Conservation (phyloP, 306 rosid species). For the Psophocarpus tetragonolobus region DNA sequence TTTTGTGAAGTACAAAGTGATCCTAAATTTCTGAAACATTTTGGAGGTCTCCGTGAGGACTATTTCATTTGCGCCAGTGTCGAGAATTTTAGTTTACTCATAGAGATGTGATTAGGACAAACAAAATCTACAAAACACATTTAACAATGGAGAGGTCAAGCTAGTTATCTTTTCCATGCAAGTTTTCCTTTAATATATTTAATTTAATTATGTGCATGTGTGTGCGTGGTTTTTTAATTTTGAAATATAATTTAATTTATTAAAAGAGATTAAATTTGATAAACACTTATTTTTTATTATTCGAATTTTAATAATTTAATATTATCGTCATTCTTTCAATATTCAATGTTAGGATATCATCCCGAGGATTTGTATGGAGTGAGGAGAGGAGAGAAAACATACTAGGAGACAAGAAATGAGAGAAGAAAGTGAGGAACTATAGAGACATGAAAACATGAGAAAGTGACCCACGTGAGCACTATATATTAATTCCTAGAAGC, state of each 20-base stretch:
- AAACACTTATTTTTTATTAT: neutral
- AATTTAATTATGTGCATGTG: too few relatives aligned
- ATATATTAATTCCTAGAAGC: neutral
- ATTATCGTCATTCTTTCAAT: neutral
- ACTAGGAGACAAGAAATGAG: neutral
- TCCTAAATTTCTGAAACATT: too few relatives aligned
- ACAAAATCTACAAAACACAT: neutral
- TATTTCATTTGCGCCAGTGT: neutral
- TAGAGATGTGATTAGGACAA: neutral
- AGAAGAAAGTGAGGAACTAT: neutral
- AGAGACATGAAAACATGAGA: neutral
- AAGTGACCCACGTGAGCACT: neutral
- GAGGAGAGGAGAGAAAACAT: neutral
- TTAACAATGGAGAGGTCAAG: neutral
- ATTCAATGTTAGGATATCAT: neutral
- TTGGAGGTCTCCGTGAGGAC: neutral
- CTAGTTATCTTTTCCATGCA: too few relatives aligned
- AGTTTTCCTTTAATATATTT: too few relatives aligned
- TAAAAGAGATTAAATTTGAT: too few relatives aligned
- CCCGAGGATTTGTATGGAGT: neutral
- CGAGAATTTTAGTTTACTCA: neutral
- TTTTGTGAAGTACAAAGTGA: neutral
- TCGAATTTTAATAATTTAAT: neutral
- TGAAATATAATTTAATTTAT: too few relatives aligned
- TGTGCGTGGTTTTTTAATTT: too few relatives aligned